Percentiles rank a stretch among this genome's conserved stretches.
Conservation (phyloP, 2,329 filamentous ascomycete genomes). For the Orbilia brochopaga region DNA sequence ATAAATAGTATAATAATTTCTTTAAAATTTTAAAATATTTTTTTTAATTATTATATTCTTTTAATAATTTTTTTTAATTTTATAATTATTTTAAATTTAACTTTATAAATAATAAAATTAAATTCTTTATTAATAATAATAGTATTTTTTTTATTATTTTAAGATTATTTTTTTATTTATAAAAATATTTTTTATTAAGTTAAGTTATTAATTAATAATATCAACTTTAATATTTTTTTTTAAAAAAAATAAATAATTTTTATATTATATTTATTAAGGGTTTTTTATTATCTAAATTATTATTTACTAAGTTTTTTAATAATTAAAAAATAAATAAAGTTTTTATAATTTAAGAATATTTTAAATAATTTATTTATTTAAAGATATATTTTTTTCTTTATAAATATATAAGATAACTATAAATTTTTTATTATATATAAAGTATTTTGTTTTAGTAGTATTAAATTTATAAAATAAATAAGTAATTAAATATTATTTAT, state of each 20-base stretch:
- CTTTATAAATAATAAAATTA: conserved; percentile 6
- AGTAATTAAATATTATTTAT: too few species aligned
- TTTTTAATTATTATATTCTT: background rate
- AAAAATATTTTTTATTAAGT: background rate
- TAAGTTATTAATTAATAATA: conserved; percentile 7
- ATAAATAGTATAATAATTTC: background rate
- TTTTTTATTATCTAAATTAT: conserved; percentile 2
- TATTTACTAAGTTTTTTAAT: conserved; percentile 18
- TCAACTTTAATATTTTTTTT: conserved; percentile 4
- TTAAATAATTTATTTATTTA: conserved; percentile 4
- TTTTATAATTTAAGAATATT: conserved; percentile 5
- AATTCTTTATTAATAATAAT: background rate
- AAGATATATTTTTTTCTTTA: conserved; percentile 4
- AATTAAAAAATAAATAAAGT: conserved; percentile 11
- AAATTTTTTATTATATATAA: conserved; percentile 8
- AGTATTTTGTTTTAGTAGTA: background rate
- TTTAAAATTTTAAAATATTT: background rate
- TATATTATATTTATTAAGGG: background rate
- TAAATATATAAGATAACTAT: conserved; percentile 5
- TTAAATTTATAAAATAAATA: too few species aligned
- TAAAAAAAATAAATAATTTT: conserved; percentile 7
- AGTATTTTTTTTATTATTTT: conserved; percentile 5
- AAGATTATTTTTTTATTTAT: background rate
- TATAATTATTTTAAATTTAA: background rate
- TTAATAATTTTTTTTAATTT: background rate